Base-by-base conservation (phyloP, 2,329 filamentous ascomycete genomes). In the Pseudocercospora cruenta region DNA sequence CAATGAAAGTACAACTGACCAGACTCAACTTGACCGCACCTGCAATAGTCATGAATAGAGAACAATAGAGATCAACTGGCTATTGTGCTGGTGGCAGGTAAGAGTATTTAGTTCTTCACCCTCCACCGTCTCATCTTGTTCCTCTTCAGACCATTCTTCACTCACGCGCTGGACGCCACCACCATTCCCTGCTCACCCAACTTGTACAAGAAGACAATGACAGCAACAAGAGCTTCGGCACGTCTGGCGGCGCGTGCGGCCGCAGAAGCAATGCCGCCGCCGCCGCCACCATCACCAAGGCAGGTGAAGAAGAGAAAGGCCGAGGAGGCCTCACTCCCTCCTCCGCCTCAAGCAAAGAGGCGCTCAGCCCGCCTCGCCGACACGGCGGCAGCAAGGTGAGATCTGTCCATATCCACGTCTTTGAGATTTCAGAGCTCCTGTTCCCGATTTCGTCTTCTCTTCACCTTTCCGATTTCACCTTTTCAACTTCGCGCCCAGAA, bases 221-320 rank as follows among this genome's bases (percentile, higher is more conserved):
- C 51, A 55, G 22, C 51, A 31, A 55, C 22, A 8, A 55, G 51
- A 55, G 26, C 51, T 16, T 55, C 51, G 16, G 26, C 51, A 55
- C 21, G 51, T n/a, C 51, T 55, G 22, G 51, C 51, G 16, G 51
- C 22, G 21, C 12, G 26, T n/a, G 51, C 51, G 24, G 51, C 22
- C 22, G 51, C 26, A 26, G 26, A 31, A 31, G 51, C 51, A 55
- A 31, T 31, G 26, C 22, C 51, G 24, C 12, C 51, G 24, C 12
- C 49, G 16, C 51, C 51, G 51, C 21, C 51, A 54, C 21, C 51
- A 16, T 16, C 51, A 31, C 26, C 24, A 55, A 24, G 16, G 21
- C 51, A 55, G 24, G 51, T 55, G 26, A 55, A 55, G 51, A 55
- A 55, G 26, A 26, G 51, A 55, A 55, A 55, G 51, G 51, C 26